Base-by-base conservation (phyloP, 345 rosid genomes). In the Brassica nigra region DNA sequence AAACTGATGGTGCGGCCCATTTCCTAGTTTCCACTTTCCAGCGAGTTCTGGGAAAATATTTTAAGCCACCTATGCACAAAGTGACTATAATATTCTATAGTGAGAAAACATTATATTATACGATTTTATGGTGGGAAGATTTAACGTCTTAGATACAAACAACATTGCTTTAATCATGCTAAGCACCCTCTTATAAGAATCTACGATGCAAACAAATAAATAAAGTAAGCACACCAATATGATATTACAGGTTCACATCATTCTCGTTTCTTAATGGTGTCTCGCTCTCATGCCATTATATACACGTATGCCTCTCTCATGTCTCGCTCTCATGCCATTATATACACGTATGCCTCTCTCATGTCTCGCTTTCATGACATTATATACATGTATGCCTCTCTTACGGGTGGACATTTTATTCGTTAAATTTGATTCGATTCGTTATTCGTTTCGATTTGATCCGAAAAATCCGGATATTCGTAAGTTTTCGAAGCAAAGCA, bases 131-230 rank as follows among this genome's bases (percentile, higher is more conserved):
- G 70, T 71, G 68, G 42, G 71, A n/a, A 9, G 37, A 37, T 52
- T 62, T 62, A 29, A 75, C 76, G 76, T 80, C 62, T 29, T 14
- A 28, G 49, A 62, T 49, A 52, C 0, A 75, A 64, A 39, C 80
- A 76, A 57, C 34, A 71, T 66, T 47, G 80, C 57, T 76, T 76
- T 31, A 81, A 76, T 76, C 73, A 81, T 81, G 77, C 49, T 73
- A 76, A 76, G 74, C 84, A 81, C 80, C 80, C 80, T 49, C 62
- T 62, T 39, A 1, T 65, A 76, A 76, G 29, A 59, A 59, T 62
- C 67, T 55, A 78, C 39, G 3, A 9, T 37, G 44, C 3, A 34
- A 7, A 30, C 16, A 23, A 5, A 47, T 64, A 5, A 30, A 37
- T 9, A 66, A 79, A 62, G 82, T n/a, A 73, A 67, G 59, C 29